Conservation (phyloP, 345 rosid species). For the Tarenaya hassleriana region DNA sequence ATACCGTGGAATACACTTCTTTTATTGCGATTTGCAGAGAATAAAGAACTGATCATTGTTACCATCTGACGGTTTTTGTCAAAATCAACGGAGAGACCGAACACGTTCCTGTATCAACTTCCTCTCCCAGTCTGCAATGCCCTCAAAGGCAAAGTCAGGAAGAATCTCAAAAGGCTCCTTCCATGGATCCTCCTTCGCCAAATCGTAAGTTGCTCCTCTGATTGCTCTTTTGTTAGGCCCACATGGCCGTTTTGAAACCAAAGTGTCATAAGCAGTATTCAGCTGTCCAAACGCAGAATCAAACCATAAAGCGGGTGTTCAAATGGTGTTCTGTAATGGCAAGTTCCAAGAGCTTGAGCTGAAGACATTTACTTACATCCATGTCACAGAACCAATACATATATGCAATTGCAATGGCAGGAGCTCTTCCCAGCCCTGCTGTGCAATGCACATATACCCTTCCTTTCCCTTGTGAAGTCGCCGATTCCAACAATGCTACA, state of each 20-base stretch:
- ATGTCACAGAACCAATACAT: conserved; percentile 76
- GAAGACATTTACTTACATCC: conserved; percentile 43
- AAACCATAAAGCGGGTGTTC: too few relatives aligned
- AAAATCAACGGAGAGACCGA: conserved; percentile 50
- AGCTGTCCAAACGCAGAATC: conserved; percentile 39
- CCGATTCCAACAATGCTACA: conserved; percentile 83
- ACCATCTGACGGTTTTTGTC: too few relatives aligned
- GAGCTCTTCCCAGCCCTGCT: conserved; percentile 95
- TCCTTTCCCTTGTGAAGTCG: conserved; percentile 74
- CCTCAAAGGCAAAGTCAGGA: conserved; percentile 71
- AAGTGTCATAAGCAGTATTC: conserved; percentile 52
- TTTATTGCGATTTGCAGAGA: too few relatives aligned
- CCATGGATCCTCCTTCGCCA: conserved; percentile 71
- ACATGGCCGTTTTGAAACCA: conserved; percentile 69
- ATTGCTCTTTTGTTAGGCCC: conserved; percentile 80
- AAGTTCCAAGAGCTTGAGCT: conserved; percentile 14
- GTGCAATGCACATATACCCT: conserved; percentile 81
- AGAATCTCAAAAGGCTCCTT: conserved; percentile 78
- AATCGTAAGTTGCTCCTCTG: conserved; percentile 77
- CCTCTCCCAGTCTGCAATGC: conserved; percentile 88
- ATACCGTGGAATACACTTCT: too few relatives aligned
- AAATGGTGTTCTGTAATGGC: too few relatives aligned
- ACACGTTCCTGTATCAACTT: conserved; percentile 63
- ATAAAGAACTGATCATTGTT: too few relatives aligned
- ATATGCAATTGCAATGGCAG: conserved; percentile 81